Conservation (phyloP, 2,329 filamentous ascomycete genomes). For the Samsoniella hepiali region DNA sequence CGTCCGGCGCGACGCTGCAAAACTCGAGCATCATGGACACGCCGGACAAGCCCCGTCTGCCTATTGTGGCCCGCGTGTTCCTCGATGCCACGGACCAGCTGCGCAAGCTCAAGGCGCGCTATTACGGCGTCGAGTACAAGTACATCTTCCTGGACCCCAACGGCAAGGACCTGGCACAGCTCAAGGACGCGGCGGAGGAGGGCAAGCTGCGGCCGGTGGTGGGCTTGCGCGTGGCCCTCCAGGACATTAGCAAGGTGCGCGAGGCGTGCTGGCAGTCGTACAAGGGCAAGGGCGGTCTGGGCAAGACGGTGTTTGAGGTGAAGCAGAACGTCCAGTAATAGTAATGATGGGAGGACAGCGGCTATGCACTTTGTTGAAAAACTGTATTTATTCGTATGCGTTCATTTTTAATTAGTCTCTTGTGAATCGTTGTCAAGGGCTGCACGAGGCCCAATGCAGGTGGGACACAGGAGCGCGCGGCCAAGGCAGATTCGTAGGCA, state of each 20-base stretch:
- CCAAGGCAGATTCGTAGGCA: slow-evolving; percentile 16
- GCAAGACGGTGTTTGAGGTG: slow-evolving; percentile 35
- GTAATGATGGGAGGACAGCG: not conserved
- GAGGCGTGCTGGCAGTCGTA: slow-evolving; percentile 36
- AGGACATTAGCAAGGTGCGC: slow-evolving; percentile 35
- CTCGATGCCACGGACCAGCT: slow-evolving; percentile 33
- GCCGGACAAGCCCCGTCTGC: slow-evolving; percentile 27
- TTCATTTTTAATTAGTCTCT: not conserved
- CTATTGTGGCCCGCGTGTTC: slow-evolving; percentile 23
- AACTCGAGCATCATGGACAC: slow-evolving; percentile 28
- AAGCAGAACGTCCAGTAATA: not conserved
- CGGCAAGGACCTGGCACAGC: slow-evolving; percentile 26
- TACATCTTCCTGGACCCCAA: slow-evolving; percentile 35
- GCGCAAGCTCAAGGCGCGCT: slow-evolving; percentile 30
- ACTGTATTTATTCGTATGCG: no score
- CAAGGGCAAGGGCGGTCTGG: slow-evolving; percentile 38
- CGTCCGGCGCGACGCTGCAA: slow-evolving; percentile 36
- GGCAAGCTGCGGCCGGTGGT: slow-evolving; percentile 24
- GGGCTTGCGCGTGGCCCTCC: slow-evolving; percentile 26
- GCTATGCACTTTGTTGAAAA: not conserved
- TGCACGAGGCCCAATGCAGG: not conserved
- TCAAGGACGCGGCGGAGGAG: slow-evolving; percentile 20
- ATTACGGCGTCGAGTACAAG: slow-evolving; percentile 36
- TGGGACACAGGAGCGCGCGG: not conserved
- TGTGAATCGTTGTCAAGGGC: not conserved